These are phyloP conservation scores for Lunularia cruciata DNA, from an alignment of 225 moss, liverwort and hornwort species.

Conservation along the genomic window DNA sequence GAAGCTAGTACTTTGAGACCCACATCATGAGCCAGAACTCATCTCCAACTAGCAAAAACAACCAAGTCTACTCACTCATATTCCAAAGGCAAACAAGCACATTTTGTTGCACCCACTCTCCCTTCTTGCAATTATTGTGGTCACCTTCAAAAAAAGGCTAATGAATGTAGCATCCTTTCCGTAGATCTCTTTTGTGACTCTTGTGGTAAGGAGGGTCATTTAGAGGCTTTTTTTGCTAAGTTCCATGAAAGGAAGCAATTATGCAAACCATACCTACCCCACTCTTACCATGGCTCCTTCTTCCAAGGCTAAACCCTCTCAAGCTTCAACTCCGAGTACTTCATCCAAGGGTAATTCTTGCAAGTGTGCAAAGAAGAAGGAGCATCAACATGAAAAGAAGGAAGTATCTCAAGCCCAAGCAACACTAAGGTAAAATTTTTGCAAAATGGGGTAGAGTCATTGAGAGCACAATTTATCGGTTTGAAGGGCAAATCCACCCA, in stretches of 20 bases:
- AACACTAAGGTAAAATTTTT: background rate
- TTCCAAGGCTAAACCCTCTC: background rate
- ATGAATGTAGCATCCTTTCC: background rate
- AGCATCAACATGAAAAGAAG: background rate
- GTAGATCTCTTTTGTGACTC: background rate
- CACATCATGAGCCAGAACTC: background rate
- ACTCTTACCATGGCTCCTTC: background rate
- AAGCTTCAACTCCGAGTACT: background rate
- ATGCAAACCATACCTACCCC: no score
- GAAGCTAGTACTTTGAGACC: no score
- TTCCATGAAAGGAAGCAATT: background rate
- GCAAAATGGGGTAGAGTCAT: background rate
- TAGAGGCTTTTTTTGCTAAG: background rate
- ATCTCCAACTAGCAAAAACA: background rate
- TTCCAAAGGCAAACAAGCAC: no score
- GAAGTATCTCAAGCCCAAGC: background rate
- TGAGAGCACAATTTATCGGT: background rate
- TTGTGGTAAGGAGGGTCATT: background rate
- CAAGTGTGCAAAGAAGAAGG: background rate
- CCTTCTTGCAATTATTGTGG: constrained; percentile 13
- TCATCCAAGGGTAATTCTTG: background rate
- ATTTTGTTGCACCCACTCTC: background rate
- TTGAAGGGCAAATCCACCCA: constrained; percentile 10
- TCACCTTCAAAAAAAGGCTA: background rate
- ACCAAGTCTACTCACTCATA: no score